phyloP scores from a whole-genome alignment of 371 early-diverging fungal genomes.

The Mortierella sp. region DNA sequence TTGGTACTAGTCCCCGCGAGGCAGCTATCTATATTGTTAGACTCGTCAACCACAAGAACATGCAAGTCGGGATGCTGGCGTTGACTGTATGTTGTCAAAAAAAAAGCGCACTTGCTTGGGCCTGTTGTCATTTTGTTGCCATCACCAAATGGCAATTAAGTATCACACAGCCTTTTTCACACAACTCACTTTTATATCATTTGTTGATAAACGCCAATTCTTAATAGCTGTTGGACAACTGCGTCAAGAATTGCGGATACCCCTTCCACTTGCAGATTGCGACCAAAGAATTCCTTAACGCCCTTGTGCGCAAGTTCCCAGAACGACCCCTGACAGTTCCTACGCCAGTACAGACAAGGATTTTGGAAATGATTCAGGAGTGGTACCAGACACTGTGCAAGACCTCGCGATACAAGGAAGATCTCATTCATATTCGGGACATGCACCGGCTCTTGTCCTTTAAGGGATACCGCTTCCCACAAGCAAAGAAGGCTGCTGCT shows the following conservation, averaged over 20 bases:
- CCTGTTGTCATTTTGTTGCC: neutral
- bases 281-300: conserved; percentile 95
- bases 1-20: conserved; percentile 83
- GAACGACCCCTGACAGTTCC: conserved; percentile 76
- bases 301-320: conserved; percentile 92
- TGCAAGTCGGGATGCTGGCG: conserved; percentile 79
- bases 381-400: conserved; percentile 92
- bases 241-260: conserved; percentile 97
- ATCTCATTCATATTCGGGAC: conserved; percentile 91
- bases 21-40: conserved; percentile 87
- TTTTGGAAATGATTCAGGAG: conserved; percentile 92
- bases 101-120: no score
- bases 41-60: conserved; percentile 80
- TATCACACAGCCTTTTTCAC: neutral
- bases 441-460: conserved; percentile 90
- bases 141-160: neutral
- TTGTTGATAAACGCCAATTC: neutral
- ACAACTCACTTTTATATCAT: neutral
- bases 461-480: conserved; percentile 94
- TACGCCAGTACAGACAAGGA: conserved; percentile 81
- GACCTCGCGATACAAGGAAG: conserved; percentile 88
- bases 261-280: conserved; percentile 95
- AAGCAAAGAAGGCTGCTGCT: conserved; percentile 70
- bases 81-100: conserved; percentile 66
- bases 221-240: conserved; percentile 87